Evolutionary conservation across 2,329 filamentous ascomycete genomes (phyloP), one percentile per base, ranked within the genome.

Genomic region (Alternaria consortialis): DNA sequence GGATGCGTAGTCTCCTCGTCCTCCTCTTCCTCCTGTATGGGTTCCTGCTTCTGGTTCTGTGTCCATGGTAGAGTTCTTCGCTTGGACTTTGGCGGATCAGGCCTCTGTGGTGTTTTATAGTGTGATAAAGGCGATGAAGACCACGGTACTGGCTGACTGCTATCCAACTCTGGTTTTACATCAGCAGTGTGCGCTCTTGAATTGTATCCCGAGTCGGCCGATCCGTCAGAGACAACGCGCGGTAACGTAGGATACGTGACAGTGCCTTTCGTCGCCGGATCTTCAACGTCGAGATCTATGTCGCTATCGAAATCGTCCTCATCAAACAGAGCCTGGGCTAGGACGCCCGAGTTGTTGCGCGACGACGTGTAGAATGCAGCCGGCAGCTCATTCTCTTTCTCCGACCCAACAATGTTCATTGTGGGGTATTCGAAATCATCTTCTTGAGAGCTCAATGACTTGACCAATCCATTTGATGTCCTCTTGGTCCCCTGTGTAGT

Each of bases 301-400:
- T 97, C 93, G 74, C 94, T 91, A 70, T 93, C 92, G 67, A 97
- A 95, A 73, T 97, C 94, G 69, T 94, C 89, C 64, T 93, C 91
- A 61, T 88, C 87, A 64, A 93, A 91, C 29, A 72, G 56, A 5
- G 71, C 71, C 4, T 67, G 58, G 42, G 71, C 61, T 25, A 80
- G 75, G 8, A 60, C 57, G 6, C 63, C 36, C 13, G 59, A 58
- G 12, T 69, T 68, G 43, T 53, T 67, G 32, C 64, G 61, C 23
- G 56, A 58, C 5, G 62, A 48, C 9, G 66, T 56, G n/a, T 64
- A 64, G 25, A 64, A 66, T 7, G 60, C 56, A 27, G 50, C 36
- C n/a, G 67, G 60, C 4, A 71, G 44, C 11, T 64, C 48, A 11
- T 72, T 72, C 34, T 75, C 74, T 39, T 75, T 73, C 32, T 72